A percentile compares a stretch with the other conserved stretches of the same genome.
These are phyloP conservation scores for Ogataea pilisensis DNA, from an alignment of 805 yeast species.

Conservation along the genomic window DNA sequence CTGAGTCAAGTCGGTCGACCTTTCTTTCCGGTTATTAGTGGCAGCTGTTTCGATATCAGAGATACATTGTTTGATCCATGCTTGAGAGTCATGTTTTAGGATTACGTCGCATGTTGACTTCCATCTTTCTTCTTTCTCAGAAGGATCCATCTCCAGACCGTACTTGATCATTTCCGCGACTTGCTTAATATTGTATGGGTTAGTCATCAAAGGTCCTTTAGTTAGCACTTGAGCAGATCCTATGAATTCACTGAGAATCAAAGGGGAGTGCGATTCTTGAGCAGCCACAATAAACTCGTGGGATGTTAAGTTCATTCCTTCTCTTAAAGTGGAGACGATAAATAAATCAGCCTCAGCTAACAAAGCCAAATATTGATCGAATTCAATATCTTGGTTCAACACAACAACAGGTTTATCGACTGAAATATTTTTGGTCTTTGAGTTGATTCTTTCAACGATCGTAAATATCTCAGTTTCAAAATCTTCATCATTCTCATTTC, in stretches of 20 bases:
- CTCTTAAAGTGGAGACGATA: slow-evolving; percentile 87
- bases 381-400: slow-evolving; percentile 83
- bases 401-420: slow-evolving; percentile 79
- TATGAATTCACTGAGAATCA: slow-evolving; percentile 86
- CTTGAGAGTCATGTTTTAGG: slow-evolving; percentile 59
- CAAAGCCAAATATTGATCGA: slow-evolving; percentile 84
- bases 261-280: slow-evolving; percentile 66
- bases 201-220: slow-evolving; percentile 69
- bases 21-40: slow-evolving; percentile 33
- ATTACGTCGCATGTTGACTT: slow-evolving; percentile 54
- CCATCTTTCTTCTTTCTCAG: slow-evolving; percentile 65
- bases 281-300: slow-evolving; percentile 88
- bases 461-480: slow-evolving; percentile 70
- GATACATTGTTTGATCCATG: slow-evolving; percentile 66
- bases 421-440: slow-evolving; percentile 69
- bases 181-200: slow-evolving; percentile 83
- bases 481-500: slow-evolving; percentile 47
- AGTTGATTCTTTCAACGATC: slow-evolving; percentile 82
- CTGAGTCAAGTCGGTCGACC: slow-evolving; percentile 19
- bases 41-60: slow-evolving; percentile 47
- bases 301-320: slow-evolving; percentile 95
- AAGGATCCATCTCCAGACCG: slow-evolving; percentile 61
- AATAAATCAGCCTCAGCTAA: slow-evolving; percentile 83
- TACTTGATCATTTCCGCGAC: slow-evolving; percentile 58
- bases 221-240: slow-evolving; percentile 83